Evolutionary conservation across 768 basidiomycete species (phyloP), one percentile per base, ranked within the genome.

Genomic region (Galerina sulciceps): DNA sequence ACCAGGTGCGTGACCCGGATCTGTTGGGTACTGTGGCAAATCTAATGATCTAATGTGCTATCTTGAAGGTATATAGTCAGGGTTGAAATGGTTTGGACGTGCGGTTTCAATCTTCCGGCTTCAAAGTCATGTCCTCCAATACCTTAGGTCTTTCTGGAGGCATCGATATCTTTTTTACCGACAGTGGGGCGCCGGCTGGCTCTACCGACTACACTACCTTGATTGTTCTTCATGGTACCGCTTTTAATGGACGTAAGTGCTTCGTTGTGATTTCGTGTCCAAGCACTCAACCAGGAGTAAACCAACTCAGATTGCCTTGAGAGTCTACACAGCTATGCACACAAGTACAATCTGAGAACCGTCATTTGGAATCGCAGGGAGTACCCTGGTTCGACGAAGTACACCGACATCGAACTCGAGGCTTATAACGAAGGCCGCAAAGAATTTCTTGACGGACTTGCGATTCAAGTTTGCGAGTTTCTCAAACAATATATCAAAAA

Each of bases 151-250:
- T 73, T 5, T 58, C 65, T 8, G 62, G 68, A 36, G 71, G 69
- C 1, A 67, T 67, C 35, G 48, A 71, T 14, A 65, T 76, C n/a
- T 67, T 46, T 51, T 78, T 68, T 53, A 71, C 67, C 15, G 76
- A 78, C 59, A 74, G 69, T 45, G 76, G 76, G 0, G 62, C 72
- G n/a, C 66, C 70, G 0, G 64, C 64, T 0, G 23, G 60, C 20
- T 67, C 73, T 9, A 49, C 31, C n/a, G 64, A 73, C 48, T 77
- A 78, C 55, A 77, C 73, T 0, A 78, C 76, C 2, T 35, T 78
- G 3, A 51, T 77, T 9, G 53, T 75, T 20, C 55, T 73, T 31
- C 76, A 78, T 55, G 76, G 78, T 20, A 47, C 6, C 23, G 46
- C 18, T 11, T 47, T 47, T 11, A 74, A 67, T 46, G 67, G 68